Base-by-base conservation (phyloP, 192 early-diverging fungal genomes). In the Pecoramyces ruminantium region DNA sequence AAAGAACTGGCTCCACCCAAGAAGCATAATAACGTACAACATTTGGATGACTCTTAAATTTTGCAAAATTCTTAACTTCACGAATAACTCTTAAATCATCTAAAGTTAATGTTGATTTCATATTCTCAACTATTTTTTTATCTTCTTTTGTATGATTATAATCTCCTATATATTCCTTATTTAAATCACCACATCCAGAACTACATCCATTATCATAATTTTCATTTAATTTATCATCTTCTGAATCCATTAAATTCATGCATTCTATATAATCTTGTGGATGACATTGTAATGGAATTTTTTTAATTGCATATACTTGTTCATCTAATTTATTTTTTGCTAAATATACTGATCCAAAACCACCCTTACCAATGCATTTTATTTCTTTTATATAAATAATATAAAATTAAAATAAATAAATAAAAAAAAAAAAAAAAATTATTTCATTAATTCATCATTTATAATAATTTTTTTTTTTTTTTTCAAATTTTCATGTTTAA, bases 11-110 rank as follows among this genome's bases (percentile, higher is more conserved):
- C 87, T 99, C 96, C 9, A 99, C 85, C 97, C 97, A 99, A 30
- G 92, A 93, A 29, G 91, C 89, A 83, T 93, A 96, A 84, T 99
- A 99, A 11, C 97, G 87, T 77, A 99, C 95, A 29, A 99, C 94
- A 82, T 98, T 97, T 27, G 87, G 89, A 85, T 99, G 96, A 78
- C 51, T 67, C n/a, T 93, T 88, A 67, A 98, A 82, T 21, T 92
- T 83, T 1, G 97, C 94, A 81, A 96, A 88, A 29, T 92, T 91
- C 84, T 95, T 97, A 78, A 96, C 95, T 85, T 98, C 97, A 0
- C 97, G 87, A 82, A 97, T 87, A 29, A 95, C 96, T 85, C 93
- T 92, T 29, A 77, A 83, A 78, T 84, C 84, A 58, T 27, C 67
- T 21, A 39, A 84, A 8, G 82, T 78, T 13, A 87, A 42, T 87